Evolutionary conservation across 192 early-diverging fungal genomes (phyloP), one percentile per base, ranked within the genome.

Genomic region (Rhizoclosmatium sp.): DNA sequence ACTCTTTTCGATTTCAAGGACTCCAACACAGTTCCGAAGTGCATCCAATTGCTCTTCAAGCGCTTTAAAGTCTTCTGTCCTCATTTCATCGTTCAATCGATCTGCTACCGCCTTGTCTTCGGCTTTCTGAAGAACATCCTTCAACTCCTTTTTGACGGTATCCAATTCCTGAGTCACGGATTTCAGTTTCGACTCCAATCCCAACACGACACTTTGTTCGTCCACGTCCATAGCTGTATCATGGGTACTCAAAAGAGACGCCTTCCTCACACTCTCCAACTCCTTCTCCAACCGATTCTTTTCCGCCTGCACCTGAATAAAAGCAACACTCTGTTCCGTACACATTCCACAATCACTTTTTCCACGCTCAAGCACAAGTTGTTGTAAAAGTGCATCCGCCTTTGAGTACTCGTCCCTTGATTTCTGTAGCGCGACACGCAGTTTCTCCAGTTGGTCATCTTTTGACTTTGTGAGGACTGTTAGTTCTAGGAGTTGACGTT

Each of bases 301-400:
- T 5, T 71, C 70, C 39, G 70, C 47, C 39, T 71, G n/a, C 7
- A 71, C 16, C 54, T 14, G 9, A 40, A 71, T 71, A 9, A 59
- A 23, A n/a, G 16, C 40, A 19, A 42, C n/a, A 42, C 44, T 42
- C 39, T 54, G n/a, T 51, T 71, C 70, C n/a, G 58, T 59, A 40
- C 70, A 71, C 21, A 59, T 21, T 19, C 58, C 1, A 39, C 70
- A 71, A 2, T 14, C 51, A 58, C 41, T 71, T 58, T 58, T 58
- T 40, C 56, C 70, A 9, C 21, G 51, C 54, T 58, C 19, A 12
- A 23, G 19, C 47, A n/a, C 16, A 3, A 5, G 39, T 54, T 40
- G 4, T 40, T 41, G 14, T 40, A 5, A 68, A 5, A 68, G 21
- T 12, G 21, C 66, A 16, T 47, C 42, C 10, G 66, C 47, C 1